These are phyloP conservation scores for Trichosporon inkin DNA, from an alignment of 1,284 basidiomycete genomes.

Conservation along the genomic window DNA sequence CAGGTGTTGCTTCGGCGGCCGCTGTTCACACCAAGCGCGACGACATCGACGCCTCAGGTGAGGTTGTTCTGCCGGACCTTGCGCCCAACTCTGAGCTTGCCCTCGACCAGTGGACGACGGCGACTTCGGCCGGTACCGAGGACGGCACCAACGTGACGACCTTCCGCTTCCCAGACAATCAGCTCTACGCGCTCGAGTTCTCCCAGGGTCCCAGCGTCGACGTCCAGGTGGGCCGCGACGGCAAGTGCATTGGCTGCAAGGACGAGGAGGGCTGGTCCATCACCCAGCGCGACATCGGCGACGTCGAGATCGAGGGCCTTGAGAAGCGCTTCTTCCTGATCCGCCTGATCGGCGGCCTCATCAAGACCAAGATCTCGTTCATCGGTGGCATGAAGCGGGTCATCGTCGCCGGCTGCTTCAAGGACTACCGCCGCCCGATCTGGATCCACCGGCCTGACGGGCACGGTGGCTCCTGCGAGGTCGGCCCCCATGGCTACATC, in stretches of 20 bases:
- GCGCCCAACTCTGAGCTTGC: background rate
- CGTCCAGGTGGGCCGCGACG: background rate
- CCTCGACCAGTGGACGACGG: background rate
- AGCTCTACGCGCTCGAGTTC: background rate
- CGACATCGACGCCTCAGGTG: slow-evolving; percentile 1
- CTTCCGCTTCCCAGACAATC: background rate
- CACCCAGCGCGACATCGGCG: background rate
- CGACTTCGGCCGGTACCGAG: background rate
- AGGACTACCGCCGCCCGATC: background rate
- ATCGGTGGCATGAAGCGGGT: background rate
- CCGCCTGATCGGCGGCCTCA: background rate
- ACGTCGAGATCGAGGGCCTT: background rate
- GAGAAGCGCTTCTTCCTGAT: slow-evolving; percentile 6
- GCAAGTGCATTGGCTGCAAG: background rate
- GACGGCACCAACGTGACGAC: background rate
- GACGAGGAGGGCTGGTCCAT: background rate
- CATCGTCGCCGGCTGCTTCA: background rate
- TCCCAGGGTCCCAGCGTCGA: background rate
- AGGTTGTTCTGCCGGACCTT: background rate
- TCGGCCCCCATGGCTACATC: slow-evolving; percentile 6
- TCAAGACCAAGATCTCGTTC: background rate
- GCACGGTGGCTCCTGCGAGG: background rate
- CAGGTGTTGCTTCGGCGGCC: background rate
- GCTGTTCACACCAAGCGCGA: background rate
- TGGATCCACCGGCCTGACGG: background rate